Evolutionary conservation across 1,139 yeast genomes (phyloP).

Genomic region (Lodderomyces oxycetoniae): DNA sequence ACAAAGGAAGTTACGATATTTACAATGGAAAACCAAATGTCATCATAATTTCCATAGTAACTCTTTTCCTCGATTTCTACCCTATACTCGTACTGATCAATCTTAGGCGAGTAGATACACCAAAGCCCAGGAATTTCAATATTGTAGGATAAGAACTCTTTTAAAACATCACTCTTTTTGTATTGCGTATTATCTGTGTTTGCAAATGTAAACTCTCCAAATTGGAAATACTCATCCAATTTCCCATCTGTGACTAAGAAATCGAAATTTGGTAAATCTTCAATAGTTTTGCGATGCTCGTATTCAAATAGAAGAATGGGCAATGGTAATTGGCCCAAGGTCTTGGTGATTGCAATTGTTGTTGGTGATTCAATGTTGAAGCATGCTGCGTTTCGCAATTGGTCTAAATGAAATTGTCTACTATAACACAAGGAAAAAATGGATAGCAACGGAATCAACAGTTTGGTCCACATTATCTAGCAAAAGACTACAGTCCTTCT

Average conservation of each 20-base stretch:
- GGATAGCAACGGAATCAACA: too few relatives aligned
- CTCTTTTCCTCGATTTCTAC: conserved; percentile 7
- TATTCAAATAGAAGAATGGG: conserved; percentile 8
- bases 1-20: conserved; percentile 5
- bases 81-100: conserved; percentile 8
- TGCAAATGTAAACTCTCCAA: conserved; percentile 7
- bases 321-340: conserved; percentile 4
- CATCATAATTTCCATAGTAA: conserved; percentile 6
- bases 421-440: conserved; percentile 2
- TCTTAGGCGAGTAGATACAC: conserved; percentile 10
- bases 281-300: not conserved
- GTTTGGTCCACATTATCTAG: too few relatives aligned
- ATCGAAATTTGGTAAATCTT: conserved; percentile 11
- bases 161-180: conserved; percentile 3
- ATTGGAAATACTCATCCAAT: conserved; percentile 10
- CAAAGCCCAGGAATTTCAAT: conserved; percentile 5
- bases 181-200: conserved; percentile 3
- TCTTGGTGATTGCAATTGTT: conserved; percentile 4
- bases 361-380: conserved; percentile 4
- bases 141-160: conserved; percentile 2
- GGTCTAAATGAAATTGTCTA: conserved; percentile 3
- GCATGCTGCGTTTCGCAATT: conserved; percentile 4
- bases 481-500: too few relatives aligned
- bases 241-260: conserved; percentile 9
- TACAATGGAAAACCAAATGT: conserved; percentile 5